Evolutionary conservation across 805 yeast species (phyloP), one percentile per base, ranked within the genome.

Genomic region (Candida tammaniensis): DNA sequence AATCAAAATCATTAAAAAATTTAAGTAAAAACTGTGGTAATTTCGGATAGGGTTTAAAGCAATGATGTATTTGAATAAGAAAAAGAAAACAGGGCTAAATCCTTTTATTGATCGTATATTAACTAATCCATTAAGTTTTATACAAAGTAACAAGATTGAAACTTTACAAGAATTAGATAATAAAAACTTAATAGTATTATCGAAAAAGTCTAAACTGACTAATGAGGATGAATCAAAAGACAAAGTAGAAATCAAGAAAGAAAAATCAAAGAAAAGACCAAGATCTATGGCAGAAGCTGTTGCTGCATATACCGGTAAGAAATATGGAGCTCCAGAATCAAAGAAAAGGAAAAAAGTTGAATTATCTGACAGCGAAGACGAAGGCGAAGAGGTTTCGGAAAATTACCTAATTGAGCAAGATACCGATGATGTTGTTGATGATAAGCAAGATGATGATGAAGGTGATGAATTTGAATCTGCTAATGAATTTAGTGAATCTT

Each of bases 251-350:
- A 31, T 20, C 7, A 22, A 29, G 30, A 26, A 30, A 14, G 9
- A 31, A 31, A 12, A 18, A 24, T 25, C 27, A 16, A 42, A 47
- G 39, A 40, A 21, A 24, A 57, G 63, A 46, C 75, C 76, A 10
- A 64, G 51, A 37, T 70, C 77, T 13, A 62, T 74, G 72, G 79
- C 78, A 7, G 80, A 74, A 50, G 81, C 81, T 7, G 72, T 78
- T 19, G 78, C 78, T 9, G 68, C 74, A 6, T 75, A 75, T 49
- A 67, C 80, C 1, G 78, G 79, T 18, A 74, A 74, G 38, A 70
- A 66, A 46, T 76, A 74, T 38, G 54, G 73, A 43, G 68, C 69
- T 21, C 68, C 71, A 38, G 67, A 62, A 38, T 57, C 54, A 46
- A 55, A 42, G 43, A 51, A 54, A 33, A 51, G 32, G 49, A 52